Base-by-base conservation (phyloP, 805 yeast genomes). In the Metschnikowia kunwiensis region DNA sequence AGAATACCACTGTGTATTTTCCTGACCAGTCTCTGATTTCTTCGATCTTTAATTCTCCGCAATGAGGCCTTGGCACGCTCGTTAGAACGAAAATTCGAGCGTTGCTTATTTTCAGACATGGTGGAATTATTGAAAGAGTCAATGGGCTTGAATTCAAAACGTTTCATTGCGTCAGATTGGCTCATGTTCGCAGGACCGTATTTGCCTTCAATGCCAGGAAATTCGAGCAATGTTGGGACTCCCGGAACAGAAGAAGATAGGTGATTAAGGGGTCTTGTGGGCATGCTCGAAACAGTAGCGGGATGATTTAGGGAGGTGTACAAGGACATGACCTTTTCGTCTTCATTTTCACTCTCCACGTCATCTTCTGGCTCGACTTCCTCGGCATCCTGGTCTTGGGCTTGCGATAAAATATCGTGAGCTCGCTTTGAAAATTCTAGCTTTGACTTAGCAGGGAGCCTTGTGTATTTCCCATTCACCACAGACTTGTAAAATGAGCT, bases 11-110 rank as follows among this genome's bases (percentile, higher is more conserved):
- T 41, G 6, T 34, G 35, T 5, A 55, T 47, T 32, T 56, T 60
- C 35, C 62, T 48, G 2, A 49, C 40, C 26, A 54, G 48, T 47
- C 72, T 75, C 42, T 78, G 72, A 54, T 72, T 72, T 36, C 85
- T 60, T 40, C 85, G 65, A 27, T 75, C 74, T 40, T 73, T 67
- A 70, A 79, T 79, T 55, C 86, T 62, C 38, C 74, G 67, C 13
- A 80, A 51, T 0, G 85, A 78, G 0, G 85, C 84, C 49, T 78
- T 80, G 0, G 86, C 85, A 46, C 85, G 62, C 45, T 77, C 84
- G 24, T 68, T 63, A 1, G 83, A 75, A 36, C 79, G 40, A 22
- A 21, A 34, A 13, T 43, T 47, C 4, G 53, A 44, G 14, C 51
- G 33, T 30, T 32, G 46, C 16, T 36, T 45, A 27, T 38, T 46